Percentiles rank a stretch among this genome's conserved stretches.
These are phyloP conservation scores for Phytopythium chamaehyphon DNA, from an alignment of 352 stramenopile species.

Conservation along the genomic window DNA sequence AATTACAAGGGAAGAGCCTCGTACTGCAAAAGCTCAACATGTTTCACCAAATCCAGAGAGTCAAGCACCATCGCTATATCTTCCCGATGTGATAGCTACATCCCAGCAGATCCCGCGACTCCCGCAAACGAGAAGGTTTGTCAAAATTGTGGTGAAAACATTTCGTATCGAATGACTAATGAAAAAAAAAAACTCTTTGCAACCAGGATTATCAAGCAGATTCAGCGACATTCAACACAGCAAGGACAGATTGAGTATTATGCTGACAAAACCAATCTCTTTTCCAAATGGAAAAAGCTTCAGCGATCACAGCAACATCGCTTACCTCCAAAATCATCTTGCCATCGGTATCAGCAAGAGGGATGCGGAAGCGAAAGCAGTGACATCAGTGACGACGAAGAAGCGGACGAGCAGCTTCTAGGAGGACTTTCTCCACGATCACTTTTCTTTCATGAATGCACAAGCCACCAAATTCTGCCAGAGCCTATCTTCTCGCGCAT, in stretches of 20 bases:
- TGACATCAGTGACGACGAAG: slow-evolving; percentile 8
- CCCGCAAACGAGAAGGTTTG: slow-evolving; percentile 52
- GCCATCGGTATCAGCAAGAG: neutral
- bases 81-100: slow-evolving; percentile 21
- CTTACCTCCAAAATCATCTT: neutral
- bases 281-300: slow-evolving; percentile 72
- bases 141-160: neutral
- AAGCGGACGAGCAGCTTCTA: slow-evolving; percentile 14
- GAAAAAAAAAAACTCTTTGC: neutral
- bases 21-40: neutral
- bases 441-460: slow-evolving; percentile 64
- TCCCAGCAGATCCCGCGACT: slow-evolving; percentile 47
- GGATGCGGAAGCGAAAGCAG: slow-evolving; percentile 7
- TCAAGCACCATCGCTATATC: slow-evolving; percentile 14
- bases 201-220: slow-evolving; percentile 54
- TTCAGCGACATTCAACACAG: slow-evolving; percentile 46
- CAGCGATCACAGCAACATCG: slow-evolving; percentile 55
- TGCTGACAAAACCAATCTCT: slow-evolving; percentile 65
- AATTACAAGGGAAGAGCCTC: neutral
- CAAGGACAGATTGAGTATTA: slow-evolving; percentile 66
- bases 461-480: slow-evolving; percentile 48
- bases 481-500: slow-evolving; percentile 74
- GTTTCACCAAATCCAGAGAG: neutral
- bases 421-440: slow-evolving; percentile 53
- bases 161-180: neutral